phyloP scores from a whole-genome alignment of 495 filamentous ascomycete species.

The Trichoderma asperelloides region DNA sequence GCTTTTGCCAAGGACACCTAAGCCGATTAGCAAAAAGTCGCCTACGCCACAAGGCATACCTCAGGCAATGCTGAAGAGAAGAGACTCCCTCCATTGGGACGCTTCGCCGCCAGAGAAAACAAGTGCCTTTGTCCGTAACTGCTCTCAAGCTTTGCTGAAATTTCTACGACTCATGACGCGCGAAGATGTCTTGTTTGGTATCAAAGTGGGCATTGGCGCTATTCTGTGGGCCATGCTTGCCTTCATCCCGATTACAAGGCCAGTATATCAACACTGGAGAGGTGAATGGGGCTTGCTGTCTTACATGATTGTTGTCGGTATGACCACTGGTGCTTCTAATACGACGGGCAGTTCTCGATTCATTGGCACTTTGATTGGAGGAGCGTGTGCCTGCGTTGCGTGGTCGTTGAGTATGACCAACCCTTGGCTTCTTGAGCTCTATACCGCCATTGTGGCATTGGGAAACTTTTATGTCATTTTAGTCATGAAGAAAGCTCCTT shows the following conservation, averaged over 20 bases:
- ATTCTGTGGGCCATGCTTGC: slow-evolving; percentile 78
- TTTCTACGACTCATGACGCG: slow-evolving; percentile 34
- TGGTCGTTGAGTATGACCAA: slow-evolving; percentile 71
- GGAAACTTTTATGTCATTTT: slow-evolving; percentile 86
- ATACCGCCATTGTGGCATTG: slow-evolving; percentile 72
- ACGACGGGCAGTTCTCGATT: slow-evolving; percentile 82
- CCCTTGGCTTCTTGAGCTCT: slow-evolving; percentile 59
- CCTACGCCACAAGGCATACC: slow-evolving; percentile 39
- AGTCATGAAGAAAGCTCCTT: slow-evolving; percentile 71
- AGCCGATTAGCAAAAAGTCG: slow-evolving; percentile 24
- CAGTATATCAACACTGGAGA: slow-evolving; percentile 78
- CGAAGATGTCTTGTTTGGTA: slow-evolving; percentile 59
- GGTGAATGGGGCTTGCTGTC: slow-evolving; percentile 95
- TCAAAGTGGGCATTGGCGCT: slow-evolving; percentile 89
- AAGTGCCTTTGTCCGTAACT: slow-evolving; percentile 24
- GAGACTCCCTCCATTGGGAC: slow-evolving; percentile 35
- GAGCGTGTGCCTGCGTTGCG: slow-evolving; percentile 59
- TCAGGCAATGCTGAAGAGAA: slow-evolving; percentile 32
- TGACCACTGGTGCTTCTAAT: slow-evolving; percentile 94
- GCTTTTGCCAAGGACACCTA: slow-evolving; percentile 28
- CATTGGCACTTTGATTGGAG: slow-evolving; percentile 79
- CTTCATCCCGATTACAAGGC: slow-evolving; percentile 68
- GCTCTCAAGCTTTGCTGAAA: slow-evolving; percentile 31
- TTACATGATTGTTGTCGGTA: slow-evolving; percentile 96
- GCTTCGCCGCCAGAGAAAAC: slow-evolving; percentile 22